Base-by-base conservation (phyloP, 176 grass and related monocot species). In the Avena eriantha region DNA sequence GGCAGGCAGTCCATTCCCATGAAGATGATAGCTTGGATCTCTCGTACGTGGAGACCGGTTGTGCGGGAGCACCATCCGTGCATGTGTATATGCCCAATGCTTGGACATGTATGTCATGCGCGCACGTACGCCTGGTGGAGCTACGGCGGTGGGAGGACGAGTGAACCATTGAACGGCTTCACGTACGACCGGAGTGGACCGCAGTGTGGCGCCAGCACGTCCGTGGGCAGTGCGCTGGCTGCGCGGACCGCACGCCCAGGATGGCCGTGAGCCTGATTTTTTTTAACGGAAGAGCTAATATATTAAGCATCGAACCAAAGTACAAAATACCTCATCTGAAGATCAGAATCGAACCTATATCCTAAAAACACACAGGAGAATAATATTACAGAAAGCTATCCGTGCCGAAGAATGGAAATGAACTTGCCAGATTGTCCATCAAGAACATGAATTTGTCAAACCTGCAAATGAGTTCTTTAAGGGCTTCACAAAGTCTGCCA, bases 201-300 rank as follows among this genome's bases (percentile, higher is more conserved):
- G 48, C 24, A 21, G 59, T 36, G 83, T 85, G 88, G 39, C 58
- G 21, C 5, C 10, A 34, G 58, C 47, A 7, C 21, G 73, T 51
- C 84, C 59, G 48, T 8, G 34, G 48, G 57, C 49, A 43, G 68
- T 29, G 72, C 50, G 79, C 48, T 19, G 0, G 36, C 71, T 16
- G 46, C 18, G 56, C 57, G 61, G 53, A 54, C 9, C 54, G 79
- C 58, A 33, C 65, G 55, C 73, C 73, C 55, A 31, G 43, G 60
- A 56, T 33, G 72, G 59, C 34, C 83, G 78, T 77, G 71, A 33
- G 69, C 69, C 48, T 81, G 36, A 77, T 29, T 29, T 29, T 29
- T 29, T 29, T 29, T 29, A 29, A 29, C 29, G 29, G 29, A 29
- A 29, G 29, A 29, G 29, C 29, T 29, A 29, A 29, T 29, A 29